Percentiles rank a stretch among this genome's conserved stretches.
These are phyloP conservation scores for Ceratobasidium sp. DNA, from an alignment of 1,284 basidiomycete species.

Conservation along the genomic window DNA sequence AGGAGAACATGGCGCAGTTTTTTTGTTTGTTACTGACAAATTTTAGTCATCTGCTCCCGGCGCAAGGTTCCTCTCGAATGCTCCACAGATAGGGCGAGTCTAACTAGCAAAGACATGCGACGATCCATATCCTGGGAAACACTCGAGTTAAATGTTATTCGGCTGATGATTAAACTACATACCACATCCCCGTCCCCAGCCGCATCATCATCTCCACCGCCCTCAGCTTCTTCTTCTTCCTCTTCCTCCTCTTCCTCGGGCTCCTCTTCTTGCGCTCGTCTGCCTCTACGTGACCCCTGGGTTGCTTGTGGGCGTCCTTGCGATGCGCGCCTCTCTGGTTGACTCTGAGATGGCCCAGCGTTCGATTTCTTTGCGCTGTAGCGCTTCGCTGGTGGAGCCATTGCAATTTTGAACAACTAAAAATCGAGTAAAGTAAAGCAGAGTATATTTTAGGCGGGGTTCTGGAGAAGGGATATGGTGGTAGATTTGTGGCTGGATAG, in stretches of 20 bases:
- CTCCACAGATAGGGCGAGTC: slow-evolving; percentile 80
- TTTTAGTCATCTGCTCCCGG: slow-evolving; percentile 83
- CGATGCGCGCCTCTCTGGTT: not conserved
- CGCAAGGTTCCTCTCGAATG: slow-evolving; percentile 71
- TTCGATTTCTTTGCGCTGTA: slow-evolving; percentile 22
- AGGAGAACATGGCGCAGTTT: not conserved
- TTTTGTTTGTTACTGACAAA: slow-evolving; percentile 63
- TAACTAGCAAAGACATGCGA: slow-evolving; percentile 75
- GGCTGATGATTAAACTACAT: not conserved
- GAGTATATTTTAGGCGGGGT: not conserved
- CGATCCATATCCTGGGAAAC: slow-evolving; percentile 66
- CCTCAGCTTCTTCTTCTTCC: slow-evolving; percentile 38
- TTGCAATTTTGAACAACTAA: not conserved
- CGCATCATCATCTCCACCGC: slow-evolving; percentile 42
- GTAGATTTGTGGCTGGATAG: not conserved
- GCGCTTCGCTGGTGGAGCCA: slow-evolving; percentile 20
- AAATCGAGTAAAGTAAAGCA: not conserved
- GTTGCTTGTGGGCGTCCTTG: slow-evolving; percentile 26
- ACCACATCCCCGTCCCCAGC: slow-evolving; percentile 22
- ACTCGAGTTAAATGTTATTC: not conserved
- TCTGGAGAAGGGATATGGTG: not conserved
- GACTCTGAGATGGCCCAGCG: slow-evolving; percentile 32
- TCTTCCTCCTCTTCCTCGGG: slow-evolving; percentile 47
- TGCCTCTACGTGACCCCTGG: slow-evolving; percentile 40
- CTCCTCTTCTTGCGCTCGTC: slow-evolving; percentile 37